phyloP scores from a whole-genome alignment of 208 protist genomes.

The Zelonia costaricensis region DNA sequence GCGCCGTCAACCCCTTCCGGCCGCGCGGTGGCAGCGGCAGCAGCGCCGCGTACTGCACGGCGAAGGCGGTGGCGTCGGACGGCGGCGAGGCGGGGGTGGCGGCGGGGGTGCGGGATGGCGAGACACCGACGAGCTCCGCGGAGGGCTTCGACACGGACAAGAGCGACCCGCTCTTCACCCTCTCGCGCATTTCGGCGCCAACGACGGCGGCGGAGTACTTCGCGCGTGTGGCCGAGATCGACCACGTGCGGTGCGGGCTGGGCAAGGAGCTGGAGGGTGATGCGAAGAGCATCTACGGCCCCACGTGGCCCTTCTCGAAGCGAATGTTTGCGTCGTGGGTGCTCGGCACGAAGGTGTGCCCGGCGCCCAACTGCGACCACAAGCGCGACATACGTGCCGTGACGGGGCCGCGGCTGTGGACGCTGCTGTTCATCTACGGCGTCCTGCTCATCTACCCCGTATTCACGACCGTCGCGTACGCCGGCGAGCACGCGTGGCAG shows the following conservation, averaged over 20 bases:
- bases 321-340: slow-evolving; percentile 21
- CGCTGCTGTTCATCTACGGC: slow-evolving; percentile 27
- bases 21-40: background rate
- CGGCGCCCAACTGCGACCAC: slow-evolving; percentile 35
- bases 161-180: slow-evolving; percentile 8
- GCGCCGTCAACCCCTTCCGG: no score
- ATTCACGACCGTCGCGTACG: slow-evolving; percentile 35
- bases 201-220: slow-evolving; percentile 42
- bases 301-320: slow-evolving; percentile 34
- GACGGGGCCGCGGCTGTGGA: slow-evolving; percentile 22
- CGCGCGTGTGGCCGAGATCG: slow-evolving; percentile 24
- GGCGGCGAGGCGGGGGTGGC: background rate
- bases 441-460: slow-evolving; percentile 23
- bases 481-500: slow-evolving; percentile 19
- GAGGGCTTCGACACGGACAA: slow-evolving; percentile 1
- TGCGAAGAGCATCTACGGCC: slow-evolving; percentile 43
- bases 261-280: slow-evolving; percentile 30
- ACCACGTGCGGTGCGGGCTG: slow-evolving; percentile 38
- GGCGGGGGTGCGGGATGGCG: background rate
- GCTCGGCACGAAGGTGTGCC: slow-evolving; percentile 8
- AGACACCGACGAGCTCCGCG: background rate
- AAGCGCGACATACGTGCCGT: slow-evolving; percentile 22
- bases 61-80: background rate
- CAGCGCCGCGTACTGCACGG: background rate
- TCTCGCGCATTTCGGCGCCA: slow-evolving; percentile 16